These are phyloP conservation scores for Chrysosporium queenslandicum DNA, from an alignment of 2,329 filamentous ascomycete species.

Conservation along the genomic window DNA sequence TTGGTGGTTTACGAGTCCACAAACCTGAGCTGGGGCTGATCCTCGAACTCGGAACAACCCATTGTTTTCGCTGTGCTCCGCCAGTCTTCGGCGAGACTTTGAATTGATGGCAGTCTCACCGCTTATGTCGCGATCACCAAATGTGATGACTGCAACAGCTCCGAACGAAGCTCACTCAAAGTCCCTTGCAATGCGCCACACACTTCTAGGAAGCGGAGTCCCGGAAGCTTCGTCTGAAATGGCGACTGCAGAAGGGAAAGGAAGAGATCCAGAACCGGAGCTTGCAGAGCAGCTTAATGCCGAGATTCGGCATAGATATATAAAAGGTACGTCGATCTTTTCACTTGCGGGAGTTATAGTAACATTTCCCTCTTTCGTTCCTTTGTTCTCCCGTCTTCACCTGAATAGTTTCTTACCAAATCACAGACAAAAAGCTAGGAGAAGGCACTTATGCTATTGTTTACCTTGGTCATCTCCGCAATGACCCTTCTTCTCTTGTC, in stretches of 20 bases:
- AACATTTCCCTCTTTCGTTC: neutral
- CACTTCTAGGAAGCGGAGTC: constrained; percentile 14
- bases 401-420: constrained; percentile 6
- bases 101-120: constrained; percentile 36
- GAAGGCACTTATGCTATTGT: constrained; percentile 97
- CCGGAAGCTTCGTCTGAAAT: neutral
- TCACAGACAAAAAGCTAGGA: constrained; percentile 72
- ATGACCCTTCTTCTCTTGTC: constrained; percentile 62
- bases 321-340: constrained; percentile 73
- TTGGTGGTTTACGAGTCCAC: neutral
- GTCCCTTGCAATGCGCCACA: constrained; percentile 27
- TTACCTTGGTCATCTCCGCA: constrained; percentile 71
- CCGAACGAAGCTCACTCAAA: constrained; percentile 27
- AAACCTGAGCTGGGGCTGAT: neutral
- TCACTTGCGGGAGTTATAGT: no score
- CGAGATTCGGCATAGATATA: constrained; percentile 75
- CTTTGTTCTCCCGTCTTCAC: neutral
- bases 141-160: constrained; percentile 20
- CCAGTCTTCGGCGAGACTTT: no score
- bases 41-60: neutral
- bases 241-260: neutral
- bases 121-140: constrained; percentile 31
- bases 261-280: constrained; percentile 29
- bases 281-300: constrained; percentile 69
- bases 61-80: no score